Conservation (phyloP, 78 protist genomes). For the Dictyostelium capitatum region DNA sequence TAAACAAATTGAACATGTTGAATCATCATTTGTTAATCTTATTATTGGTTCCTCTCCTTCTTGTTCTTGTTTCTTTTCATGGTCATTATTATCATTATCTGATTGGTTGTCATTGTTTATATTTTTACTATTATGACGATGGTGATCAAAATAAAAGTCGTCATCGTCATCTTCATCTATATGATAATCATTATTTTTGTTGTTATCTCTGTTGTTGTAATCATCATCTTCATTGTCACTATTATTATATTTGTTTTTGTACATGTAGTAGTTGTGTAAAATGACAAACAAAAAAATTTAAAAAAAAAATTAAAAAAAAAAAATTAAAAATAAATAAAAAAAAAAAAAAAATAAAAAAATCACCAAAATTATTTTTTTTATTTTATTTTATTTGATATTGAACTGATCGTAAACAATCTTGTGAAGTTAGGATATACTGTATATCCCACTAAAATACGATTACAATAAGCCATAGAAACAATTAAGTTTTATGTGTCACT, state of each 20-base stretch:
- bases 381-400: too few species aligned
- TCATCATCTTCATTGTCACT: not conserved
- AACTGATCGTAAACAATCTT: too few species aligned
- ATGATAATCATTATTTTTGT: not conserved
- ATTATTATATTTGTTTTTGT: not conserved
- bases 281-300: too few species aligned
- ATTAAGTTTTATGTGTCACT: too few species aligned
- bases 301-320: too few species aligned
- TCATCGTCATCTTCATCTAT: not conserved
- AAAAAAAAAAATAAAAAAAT: too few species aligned
- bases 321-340: too few species aligned
- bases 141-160: not conserved
- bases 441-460: too few species aligned
- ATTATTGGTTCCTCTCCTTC: not conserved
- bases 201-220: not conserved
- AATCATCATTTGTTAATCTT: not conserved
- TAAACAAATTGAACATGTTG: conserved; percentile 58
- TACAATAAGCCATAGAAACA: too few species aligned
- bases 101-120: not conserved
- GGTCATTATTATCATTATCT: not conserved
- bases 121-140: not conserved
- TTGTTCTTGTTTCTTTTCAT: not conserved
- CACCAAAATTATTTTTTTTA: too few species aligned
- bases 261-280: too few species aligned
- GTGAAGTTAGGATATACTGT: too few species aligned